Evolutionary conservation across 2,329 filamentous ascomycete species (phyloP), one percentile per base, ranked within the genome.

Genomic region (Sporothrix schenckii): DNA sequence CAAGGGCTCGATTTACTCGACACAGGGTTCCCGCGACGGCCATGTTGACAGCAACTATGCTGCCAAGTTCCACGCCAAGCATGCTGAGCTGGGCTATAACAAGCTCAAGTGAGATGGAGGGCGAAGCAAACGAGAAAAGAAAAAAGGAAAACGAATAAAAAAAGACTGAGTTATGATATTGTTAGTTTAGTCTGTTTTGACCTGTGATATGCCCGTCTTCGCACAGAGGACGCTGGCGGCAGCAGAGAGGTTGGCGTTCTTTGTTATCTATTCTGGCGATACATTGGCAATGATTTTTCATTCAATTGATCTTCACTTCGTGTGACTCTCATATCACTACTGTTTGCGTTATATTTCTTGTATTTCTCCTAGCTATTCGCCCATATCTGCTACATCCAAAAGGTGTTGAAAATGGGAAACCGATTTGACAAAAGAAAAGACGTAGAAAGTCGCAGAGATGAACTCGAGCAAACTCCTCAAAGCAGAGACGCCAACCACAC

Each of bases 1-100:
- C 76, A 88, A 89, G 79, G 89, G 89, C 69, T 90, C 87, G 76
- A 89, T 91, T 79, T 90, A 88, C 77, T 86, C 88, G 61, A 91
- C 89, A 10, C 88, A 87, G 2, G 82, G 82, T 75, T 89, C 87
- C 30, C 85, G 88, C 71, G 89, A 91, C 77, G 88, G 88, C 21
- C 87, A 90, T 76, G 81, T 90, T 67, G 85, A 87, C 75, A 83
- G 81, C 71, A 88, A 88, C 77, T 85, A 86, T 69, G 83, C 85
- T 73, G 81, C 86, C 74, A 85, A 86, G 73, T 90, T 88, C 78
- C 85, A 88, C 77, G 86, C 87, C 72, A 89, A 85, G 75, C 83
- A 86, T 74, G 82, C 80, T 21, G 85, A 88, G 80, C 83, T 84
- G 77, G 80, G 80, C 56, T 80, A 80, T 73, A 76, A 76, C 71